phyloP scores from a whole-genome alignment of 2,329 filamentous ascomycete species.

The Onygenales sp. region DNA sequence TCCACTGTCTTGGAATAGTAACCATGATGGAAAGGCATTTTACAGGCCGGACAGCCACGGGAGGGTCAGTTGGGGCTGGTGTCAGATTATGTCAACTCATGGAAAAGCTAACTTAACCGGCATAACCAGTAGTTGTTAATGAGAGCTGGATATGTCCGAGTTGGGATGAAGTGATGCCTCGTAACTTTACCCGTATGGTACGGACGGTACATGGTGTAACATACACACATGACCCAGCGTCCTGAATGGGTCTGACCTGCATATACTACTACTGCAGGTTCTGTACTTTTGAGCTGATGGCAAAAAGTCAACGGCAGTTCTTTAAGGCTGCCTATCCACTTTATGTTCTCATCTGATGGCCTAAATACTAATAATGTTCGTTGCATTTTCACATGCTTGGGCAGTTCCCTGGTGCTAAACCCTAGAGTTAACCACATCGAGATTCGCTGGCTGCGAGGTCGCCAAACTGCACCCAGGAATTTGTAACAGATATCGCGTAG shows the following conservation, averaged over 20 bases:
- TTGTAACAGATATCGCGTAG: too few species aligned
- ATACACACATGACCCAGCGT: neutral
- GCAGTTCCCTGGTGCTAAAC: too few species aligned
- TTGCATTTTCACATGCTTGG: too few species aligned
- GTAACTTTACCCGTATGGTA: neutral
- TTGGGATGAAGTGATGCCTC: neutral
- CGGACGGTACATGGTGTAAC: too few species aligned
- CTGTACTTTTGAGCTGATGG: neutral
- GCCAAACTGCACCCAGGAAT: too few species aligned
- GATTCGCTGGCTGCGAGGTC: too few species aligned
- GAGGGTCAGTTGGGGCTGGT: neutral
- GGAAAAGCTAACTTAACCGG: neutral
- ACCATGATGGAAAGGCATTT: neutral
- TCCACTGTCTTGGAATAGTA: slow-evolving; percentile 6
- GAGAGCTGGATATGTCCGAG: neutral
- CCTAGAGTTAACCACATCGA: too few species aligned
- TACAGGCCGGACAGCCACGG: neutral
- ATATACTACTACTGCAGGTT: neutral
- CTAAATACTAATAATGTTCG: too few species aligned
- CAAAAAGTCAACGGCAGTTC: neutral
- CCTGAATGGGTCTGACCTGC: neutral
- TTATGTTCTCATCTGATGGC: too few species aligned
- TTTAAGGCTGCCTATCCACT: too few species aligned
- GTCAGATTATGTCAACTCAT: neutral
- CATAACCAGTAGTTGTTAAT: too few species aligned